Conservation (phyloP, 2,329 filamentous ascomycete species). For the Graphilbum sp. region DNA sequence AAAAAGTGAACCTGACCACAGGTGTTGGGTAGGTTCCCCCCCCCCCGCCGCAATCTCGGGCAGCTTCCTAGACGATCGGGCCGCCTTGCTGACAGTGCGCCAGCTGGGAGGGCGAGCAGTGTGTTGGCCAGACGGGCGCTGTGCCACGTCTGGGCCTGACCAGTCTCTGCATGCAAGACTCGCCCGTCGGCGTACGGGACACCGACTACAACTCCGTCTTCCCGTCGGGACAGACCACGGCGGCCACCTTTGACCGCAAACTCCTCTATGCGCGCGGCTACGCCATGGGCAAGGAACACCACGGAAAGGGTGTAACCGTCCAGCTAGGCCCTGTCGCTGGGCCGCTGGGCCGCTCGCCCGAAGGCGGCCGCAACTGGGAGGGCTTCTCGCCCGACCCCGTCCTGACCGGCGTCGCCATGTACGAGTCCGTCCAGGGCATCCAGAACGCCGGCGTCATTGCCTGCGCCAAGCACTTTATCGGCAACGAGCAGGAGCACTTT, state of each 20-base stretch:
- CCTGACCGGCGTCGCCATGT: conserved; percentile 54
- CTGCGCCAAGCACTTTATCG: conserved; percentile 57
- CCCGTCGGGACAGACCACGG: conserved; percentile 60
- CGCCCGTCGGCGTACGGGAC: conserved; percentile 63
- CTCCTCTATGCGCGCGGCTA: conserved; percentile 55
- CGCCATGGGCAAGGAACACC: conserved; percentile 58
- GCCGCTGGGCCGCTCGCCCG: conserved; percentile 50
- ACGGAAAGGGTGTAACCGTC: conserved; percentile 56
- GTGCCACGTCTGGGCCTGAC: conserved; percentile 55
- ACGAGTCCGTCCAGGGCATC: conserved; percentile 61
- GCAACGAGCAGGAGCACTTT: conserved; percentile 64
- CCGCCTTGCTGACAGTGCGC: background rate
- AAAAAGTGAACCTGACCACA: conserved; percentile 92
- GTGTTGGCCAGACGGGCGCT: conserved; percentile 61
- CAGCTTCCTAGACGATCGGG: background rate
- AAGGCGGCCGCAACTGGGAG: conserved; percentile 59
- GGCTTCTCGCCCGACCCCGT: conserved; percentile 58
- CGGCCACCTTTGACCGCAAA: conserved; percentile 63
- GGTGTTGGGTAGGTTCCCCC: conserved; percentile 69
- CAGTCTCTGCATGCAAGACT: conserved; percentile 73
- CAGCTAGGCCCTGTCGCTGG: conserved; percentile 61
- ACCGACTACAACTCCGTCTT: conserved; percentile 72
- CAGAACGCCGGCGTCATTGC: conserved; percentile 67
- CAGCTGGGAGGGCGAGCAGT: conserved; percentile 54
- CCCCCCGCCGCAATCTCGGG: too few species aligned